Evolutionary conservation across 2,329 filamentous ascomycete genomes (phyloP).

Genomic region (Fusarium sp.): DNA sequence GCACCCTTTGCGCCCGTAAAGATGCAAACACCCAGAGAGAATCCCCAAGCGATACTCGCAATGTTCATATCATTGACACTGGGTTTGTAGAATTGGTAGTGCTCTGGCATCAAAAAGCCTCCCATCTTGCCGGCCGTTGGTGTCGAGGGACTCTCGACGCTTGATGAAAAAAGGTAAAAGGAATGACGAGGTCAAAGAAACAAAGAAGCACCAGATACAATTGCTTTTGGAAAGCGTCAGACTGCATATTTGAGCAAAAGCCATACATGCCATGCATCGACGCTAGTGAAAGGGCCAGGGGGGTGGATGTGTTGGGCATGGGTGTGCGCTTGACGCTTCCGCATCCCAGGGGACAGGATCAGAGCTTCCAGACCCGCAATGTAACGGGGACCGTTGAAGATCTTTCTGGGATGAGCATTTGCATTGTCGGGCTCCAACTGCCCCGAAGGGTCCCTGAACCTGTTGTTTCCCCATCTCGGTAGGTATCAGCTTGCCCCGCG

Average conservation of each 20-base stretch:
- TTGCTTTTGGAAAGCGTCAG: not conserved
- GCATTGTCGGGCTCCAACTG: not conserved
- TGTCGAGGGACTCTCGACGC: not conserved
- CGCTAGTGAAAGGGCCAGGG: constrained; percentile 14
- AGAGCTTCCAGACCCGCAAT: constrained; percentile 4
- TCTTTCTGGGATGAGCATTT: constrained; percentile 2
- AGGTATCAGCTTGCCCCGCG: constrained; percentile 7
- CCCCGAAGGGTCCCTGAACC: not conserved
- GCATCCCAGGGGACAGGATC: constrained; percentile 2
- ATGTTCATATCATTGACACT: constrained; percentile 44
- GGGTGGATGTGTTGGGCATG: not conserved
- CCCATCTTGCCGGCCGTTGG: constrained; percentile 24
- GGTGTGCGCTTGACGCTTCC: not conserved
- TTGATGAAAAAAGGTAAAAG: not conserved
- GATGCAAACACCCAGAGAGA: constrained; percentile 44
- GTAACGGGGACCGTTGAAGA: constrained; percentile 22
- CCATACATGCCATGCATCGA: not conserved
- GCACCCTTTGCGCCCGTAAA: constrained; percentile 42
- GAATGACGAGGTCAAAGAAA: constrained; percentile 7
- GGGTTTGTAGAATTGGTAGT: constrained; percentile 34
- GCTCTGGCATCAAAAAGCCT: constrained; percentile 38
- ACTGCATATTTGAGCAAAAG: constrained; percentile 27
- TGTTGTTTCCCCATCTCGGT: not conserved
- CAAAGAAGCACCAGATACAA: constrained; percentile 1
- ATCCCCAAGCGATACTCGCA: constrained; percentile 45